Evolutionary conservation across 495 filamentous ascomycete genomes (phyloP), one percentile per base, ranked within the genome.

Genomic region (Apodospora peruviana): DNA sequence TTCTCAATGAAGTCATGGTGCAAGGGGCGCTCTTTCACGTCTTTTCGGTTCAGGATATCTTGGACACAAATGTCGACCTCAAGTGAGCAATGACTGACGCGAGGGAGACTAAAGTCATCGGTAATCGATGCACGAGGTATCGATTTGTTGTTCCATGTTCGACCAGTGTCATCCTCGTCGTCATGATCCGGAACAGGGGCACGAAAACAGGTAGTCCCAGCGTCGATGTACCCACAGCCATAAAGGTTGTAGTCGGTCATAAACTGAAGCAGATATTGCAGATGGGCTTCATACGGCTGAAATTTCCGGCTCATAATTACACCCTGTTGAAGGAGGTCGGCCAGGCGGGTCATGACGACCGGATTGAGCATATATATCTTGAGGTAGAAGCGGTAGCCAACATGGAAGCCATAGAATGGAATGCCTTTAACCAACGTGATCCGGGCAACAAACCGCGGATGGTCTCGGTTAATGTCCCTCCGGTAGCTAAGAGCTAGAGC

Each of bases 211-310:
- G 80, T 77, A 37, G 80, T 85, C 9, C 48, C 51, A 4, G 63
- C 62, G 32, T 76, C 69, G 62, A 98, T 83, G 59, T 88, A 96
- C 23, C 79, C 83, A 61, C 93, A 98, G 10, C 93, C 93, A 60
- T 91, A 96, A 55, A 98, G 73, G 55, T 95, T 97, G 74, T 90
- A 97, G 61, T 98, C 94, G 54, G 85, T 86, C 91, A 97, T 96
- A 81, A 94, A 97, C 70, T 96, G 94, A 1, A 91, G 77, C 8
- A 96, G 67, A 66, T 86, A 97, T 64, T 94, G 86, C 36, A 97
- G 64, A 65, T 97, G 94, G 40, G 85, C 89, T 66, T 98, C 93
- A 61, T 90, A 93, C 2, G 93, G 91, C 57, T 98, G 93, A 27
- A 97, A 82, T 9, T 78, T 72, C 39, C 75, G 81, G 57, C 86